Conservation (phyloP, 768 basidiomycete species). For the Boletus huronensis region DNA sequence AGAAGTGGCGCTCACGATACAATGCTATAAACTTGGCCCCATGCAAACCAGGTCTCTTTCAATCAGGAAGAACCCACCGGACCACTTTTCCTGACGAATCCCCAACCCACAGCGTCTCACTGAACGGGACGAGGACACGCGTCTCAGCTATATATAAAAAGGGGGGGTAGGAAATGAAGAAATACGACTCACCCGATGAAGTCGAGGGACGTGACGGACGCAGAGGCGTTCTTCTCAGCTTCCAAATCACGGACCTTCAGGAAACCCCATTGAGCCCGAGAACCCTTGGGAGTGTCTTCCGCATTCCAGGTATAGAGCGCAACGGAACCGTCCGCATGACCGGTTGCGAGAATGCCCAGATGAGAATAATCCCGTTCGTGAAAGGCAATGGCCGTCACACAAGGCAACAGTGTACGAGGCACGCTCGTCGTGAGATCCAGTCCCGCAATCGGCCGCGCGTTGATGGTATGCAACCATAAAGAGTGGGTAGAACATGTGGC, state of each 20-base stretch:
- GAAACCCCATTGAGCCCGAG: constrained; percentile 75
- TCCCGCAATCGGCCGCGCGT: constrained; percentile 71
- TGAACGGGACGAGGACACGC: background rate
- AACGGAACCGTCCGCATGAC: constrained; percentile 71
- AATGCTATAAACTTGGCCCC: background rate
- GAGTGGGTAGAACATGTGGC: constrained; percentile 74
- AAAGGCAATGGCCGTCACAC: constrained; percentile 77
- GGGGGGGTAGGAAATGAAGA: background rate
- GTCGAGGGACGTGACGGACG: constrained; percentile 68
- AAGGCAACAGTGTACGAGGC: constrained; percentile 41
- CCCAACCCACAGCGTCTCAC: constrained; percentile 27
- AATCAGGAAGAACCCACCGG: constrained; percentile 25
- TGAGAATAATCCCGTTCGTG: constrained; percentile 85
- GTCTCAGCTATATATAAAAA: background rate
- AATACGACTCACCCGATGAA: constrained; percentile 65
- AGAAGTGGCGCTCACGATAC: background rate
- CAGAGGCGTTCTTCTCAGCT: constrained; percentile 38
- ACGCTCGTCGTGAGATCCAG: constrained; percentile 54
- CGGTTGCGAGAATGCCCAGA: constrained; percentile 76
- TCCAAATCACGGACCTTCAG: constrained; percentile 65
- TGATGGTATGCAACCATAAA: constrained; percentile 82
- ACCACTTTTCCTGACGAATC: constrained; percentile 22
- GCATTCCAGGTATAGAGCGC: constrained; percentile 83
- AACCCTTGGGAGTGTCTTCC: constrained; percentile 63
- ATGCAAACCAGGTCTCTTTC: background rate